Conservation (phyloP, 169 alveolate species). For the Eimeria nieschulzi region DNA sequence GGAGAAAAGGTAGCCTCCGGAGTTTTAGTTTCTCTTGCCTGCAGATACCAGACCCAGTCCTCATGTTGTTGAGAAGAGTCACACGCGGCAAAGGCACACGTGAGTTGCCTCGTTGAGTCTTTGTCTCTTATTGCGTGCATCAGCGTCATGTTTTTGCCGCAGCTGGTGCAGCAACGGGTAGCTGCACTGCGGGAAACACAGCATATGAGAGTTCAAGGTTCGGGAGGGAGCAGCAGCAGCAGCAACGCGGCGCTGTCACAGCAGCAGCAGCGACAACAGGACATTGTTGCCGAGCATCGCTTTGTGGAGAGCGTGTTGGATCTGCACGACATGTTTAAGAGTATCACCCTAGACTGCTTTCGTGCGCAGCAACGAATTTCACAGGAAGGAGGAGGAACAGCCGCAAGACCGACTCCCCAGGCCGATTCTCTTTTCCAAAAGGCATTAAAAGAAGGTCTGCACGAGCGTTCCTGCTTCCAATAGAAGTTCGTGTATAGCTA, state of each 20-base stretch:
- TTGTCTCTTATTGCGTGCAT: background rate
- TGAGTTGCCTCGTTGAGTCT: no score
- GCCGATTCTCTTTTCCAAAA: slow-evolving; percentile 78
- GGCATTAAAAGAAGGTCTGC: slow-evolving; percentile 76
- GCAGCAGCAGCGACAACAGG: slow-evolving; percentile 66
- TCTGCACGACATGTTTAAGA: slow-evolving; percentile 65
- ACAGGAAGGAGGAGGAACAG: slow-evolving; percentile 16
- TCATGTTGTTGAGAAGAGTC: no score
- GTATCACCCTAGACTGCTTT: slow-evolving; percentile 69
- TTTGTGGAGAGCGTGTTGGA: slow-evolving; percentile 74
- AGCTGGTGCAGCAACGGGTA: slow-evolving; percentile 56
- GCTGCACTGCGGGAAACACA: slow-evolving; percentile 70
- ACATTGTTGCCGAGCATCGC: slow-evolving; percentile 49
- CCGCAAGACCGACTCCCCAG: slow-evolving; percentile 54
- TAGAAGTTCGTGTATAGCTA: background rate
- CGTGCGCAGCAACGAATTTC: slow-evolving; percentile 54
- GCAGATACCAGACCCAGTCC: no score
- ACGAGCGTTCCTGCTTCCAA: background rate
- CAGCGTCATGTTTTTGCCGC: background rate
- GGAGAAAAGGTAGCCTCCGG: slow-evolving; percentile 70
- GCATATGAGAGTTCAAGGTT: slow-evolving; percentile 67
- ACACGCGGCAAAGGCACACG: no score
- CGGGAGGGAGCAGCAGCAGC: slow-evolving; percentile 29
- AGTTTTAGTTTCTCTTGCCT: no score
- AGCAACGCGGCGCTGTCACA: slow-evolving; percentile 48